phyloP scores from a whole-genome alignment of 352 stramenopile species.

The Phytophthora ramorum region DNA sequence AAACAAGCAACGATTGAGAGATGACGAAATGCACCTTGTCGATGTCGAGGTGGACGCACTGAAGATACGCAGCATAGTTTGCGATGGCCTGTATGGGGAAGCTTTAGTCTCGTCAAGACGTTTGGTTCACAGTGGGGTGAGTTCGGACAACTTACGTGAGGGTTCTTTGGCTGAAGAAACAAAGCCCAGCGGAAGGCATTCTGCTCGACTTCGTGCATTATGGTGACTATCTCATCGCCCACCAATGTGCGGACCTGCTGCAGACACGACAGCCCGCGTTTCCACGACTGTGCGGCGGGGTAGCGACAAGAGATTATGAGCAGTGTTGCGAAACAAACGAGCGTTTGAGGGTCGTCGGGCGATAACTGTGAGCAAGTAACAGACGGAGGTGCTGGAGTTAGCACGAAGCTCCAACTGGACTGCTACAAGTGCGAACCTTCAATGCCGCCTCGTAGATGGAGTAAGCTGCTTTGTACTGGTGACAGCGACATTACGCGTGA shows the following conservation, averaged over 20 bases:
- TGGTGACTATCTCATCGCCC: constrained; percentile 1
- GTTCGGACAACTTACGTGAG: constrained; percentile 42
- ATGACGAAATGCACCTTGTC: constrained; percentile 45
- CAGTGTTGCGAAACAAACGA: constrained; percentile 57
- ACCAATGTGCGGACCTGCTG: constrained; percentile 28
- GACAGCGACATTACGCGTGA: background rate
- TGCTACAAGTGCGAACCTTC: constrained; percentile 36
- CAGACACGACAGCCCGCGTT: constrained; percentile 47
- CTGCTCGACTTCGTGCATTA: constrained; percentile 52
- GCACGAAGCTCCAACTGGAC: background rate
- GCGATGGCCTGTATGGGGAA: constrained; percentile 51
- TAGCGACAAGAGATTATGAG: constrained; percentile 72
- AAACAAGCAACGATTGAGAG: background rate
- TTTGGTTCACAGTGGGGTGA: background rate
- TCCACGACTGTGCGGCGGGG: constrained; percentile 60
- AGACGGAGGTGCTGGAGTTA: constrained; percentile 4
- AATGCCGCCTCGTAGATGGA: constrained; percentile 59
- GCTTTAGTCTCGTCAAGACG: background rate
- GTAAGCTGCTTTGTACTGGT: constrained; percentile 61
- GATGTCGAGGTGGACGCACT: constrained; percentile 64
- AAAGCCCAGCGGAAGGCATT: constrained; percentile 74
- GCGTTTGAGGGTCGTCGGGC: constrained; percentile 44
- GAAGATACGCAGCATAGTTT: constrained; percentile 68
- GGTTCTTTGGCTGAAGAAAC: constrained; percentile 57
- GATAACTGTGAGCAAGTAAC: constrained; percentile 29